Evolutionary conservation across 805 yeast genomes (phyloP).

Genomic region (Cyberlindnera nakhonratchasimensis): DNA sequence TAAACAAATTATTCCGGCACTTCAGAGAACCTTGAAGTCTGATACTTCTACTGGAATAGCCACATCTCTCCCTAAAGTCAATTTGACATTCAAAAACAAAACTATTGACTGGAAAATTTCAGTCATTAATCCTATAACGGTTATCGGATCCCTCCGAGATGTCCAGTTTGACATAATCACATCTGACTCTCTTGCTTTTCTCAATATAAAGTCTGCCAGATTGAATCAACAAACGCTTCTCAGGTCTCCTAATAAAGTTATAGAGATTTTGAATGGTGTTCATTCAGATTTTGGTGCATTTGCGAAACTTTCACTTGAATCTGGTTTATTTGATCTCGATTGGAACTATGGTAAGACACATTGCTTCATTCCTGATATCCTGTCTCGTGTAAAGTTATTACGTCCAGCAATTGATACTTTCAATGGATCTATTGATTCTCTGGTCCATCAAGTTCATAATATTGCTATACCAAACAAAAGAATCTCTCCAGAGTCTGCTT

Average conservation of each 20-base stretch:
- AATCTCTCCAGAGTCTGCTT: background rate
- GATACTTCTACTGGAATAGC: background rate
- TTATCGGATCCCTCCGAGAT: constrained; percentile 7
- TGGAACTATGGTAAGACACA: constrained; percentile 1
- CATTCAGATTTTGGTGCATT: constrained; percentile 4
- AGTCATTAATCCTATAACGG: constrained; percentile 12
- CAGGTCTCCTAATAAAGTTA: background rate
- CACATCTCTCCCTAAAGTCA: constrained; percentile 4
- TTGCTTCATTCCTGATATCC: constrained; percentile 6
- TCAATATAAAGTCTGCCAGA: background rate
- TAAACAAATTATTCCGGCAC: background rate
- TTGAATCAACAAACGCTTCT: constrained; percentile 1
- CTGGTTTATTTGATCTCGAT: constrained; percentile 1
- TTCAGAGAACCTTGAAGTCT: background rate
- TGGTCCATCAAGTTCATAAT: background rate
- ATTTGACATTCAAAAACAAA: constrained; percentile 2
- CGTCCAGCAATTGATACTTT: constrained; percentile 4
- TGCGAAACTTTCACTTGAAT: constrained; percentile 3
- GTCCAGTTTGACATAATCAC: constrained; percentile 7
- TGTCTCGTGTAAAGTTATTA: constrained; percentile 1
- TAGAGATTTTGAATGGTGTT: background rate
- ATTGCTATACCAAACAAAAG: background rate
- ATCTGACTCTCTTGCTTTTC: background rate
- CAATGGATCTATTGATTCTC: background rate
- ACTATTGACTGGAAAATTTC: constrained; percentile 14